Evolutionary conservation across 257 asterid species (phyloP).

Genomic region (Gentiana macrophylla): DNA sequence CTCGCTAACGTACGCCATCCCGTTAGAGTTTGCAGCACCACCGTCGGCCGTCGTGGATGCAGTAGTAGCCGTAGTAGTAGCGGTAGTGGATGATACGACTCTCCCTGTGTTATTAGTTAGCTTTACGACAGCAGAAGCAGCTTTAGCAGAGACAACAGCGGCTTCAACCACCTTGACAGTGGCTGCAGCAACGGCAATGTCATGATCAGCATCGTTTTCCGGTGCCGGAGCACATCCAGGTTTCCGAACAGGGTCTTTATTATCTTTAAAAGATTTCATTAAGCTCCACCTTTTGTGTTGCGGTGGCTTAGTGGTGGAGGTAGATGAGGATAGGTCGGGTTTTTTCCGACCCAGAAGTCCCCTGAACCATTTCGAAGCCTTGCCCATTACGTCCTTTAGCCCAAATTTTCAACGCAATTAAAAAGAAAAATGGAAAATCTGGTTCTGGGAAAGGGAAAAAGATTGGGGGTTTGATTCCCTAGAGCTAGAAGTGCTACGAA

Average conservation of each 20-base stretch:
- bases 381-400: conserved; percentile 39
- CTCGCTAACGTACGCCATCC: conserved; percentile 11
- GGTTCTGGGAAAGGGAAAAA: too few species aligned
- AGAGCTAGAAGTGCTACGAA: too few species aligned
- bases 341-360: conserved; percentile 61
- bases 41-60: not conserved
- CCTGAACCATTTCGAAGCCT: conserved; percentile 77
- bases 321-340: conserved; percentile 16
- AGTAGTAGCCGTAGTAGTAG: conserved; percentile 6
- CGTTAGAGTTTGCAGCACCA: not conserved
- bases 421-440: too few species aligned
- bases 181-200: conserved; percentile 19
- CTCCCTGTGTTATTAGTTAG: conserved; percentile 43
- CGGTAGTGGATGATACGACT: conserved; percentile 1
- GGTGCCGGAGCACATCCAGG: not conserved
- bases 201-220: conserved; percentile 8
- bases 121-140: conserved; percentile 40
- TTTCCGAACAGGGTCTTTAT: not conserved
- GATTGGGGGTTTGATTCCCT: too few species aligned
- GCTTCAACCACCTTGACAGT: conserved; percentile 18
- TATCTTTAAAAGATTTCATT: conserved; percentile 30
- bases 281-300: conserved; percentile 64
- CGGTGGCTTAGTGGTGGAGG: conserved; percentile 7
- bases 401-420: too few species aligned
- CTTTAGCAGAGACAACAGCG: conserved; percentile 24